phyloP scores from a whole-genome alignment of 2,329 filamentous ascomycete genomes.

The Trichoderma atrobrunneum region DNA sequence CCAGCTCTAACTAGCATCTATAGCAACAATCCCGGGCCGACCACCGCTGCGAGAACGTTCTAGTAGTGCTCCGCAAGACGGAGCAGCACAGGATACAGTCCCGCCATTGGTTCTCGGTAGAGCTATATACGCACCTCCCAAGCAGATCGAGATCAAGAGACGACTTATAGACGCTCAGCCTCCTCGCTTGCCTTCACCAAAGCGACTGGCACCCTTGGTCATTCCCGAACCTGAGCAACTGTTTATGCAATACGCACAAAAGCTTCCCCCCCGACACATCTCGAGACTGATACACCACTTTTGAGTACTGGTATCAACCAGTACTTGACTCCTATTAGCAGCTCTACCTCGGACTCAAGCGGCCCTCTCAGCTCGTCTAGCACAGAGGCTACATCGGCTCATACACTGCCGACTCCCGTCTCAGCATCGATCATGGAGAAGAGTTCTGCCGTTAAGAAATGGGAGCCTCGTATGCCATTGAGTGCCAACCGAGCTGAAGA shows the following conservation, averaged over 20 bases:
- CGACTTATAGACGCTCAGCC: background rate
- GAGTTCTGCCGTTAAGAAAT: slow-evolving; percentile 44
- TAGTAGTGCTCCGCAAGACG: slow-evolving; percentile 51
- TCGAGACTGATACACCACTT: slow-evolving; percentile 44
- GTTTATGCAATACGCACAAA: background rate
- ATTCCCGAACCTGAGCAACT: slow-evolving; percentile 41
- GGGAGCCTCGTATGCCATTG: slow-evolving; percentile 35
- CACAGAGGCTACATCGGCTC: slow-evolving; percentile 36
- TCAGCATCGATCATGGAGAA: slow-evolving; percentile 47
- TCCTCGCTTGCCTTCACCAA: slow-evolving; percentile 44
- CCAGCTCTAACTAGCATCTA: background rate
- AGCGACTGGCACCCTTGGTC: slow-evolving; percentile 54
- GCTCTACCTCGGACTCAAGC: slow-evolving; percentile 37
- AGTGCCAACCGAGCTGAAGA: slow-evolving; percentile 3
- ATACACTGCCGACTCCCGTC: slow-evolving; percentile 47
- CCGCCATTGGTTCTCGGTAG: background rate
- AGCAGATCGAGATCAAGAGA: slow-evolving; percentile 22
- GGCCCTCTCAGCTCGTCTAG: slow-evolving; percentile 44
- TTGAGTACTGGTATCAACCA: slow-evolving; percentile 44
- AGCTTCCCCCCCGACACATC: slow-evolving; percentile 32
- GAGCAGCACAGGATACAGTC: background rate
- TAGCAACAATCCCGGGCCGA: slow-evolving; percentile 66
- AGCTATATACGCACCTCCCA: slow-evolving; percentile 26
- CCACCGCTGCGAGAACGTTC: slow-evolving; percentile 64
- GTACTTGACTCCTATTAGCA: slow-evolving; percentile 37